These are phyloP conservation scores for Akanthomyces dipterigenus DNA, from an alignment of 2,329 filamentous ascomycete genomes.

Conservation along the genomic window DNA sequence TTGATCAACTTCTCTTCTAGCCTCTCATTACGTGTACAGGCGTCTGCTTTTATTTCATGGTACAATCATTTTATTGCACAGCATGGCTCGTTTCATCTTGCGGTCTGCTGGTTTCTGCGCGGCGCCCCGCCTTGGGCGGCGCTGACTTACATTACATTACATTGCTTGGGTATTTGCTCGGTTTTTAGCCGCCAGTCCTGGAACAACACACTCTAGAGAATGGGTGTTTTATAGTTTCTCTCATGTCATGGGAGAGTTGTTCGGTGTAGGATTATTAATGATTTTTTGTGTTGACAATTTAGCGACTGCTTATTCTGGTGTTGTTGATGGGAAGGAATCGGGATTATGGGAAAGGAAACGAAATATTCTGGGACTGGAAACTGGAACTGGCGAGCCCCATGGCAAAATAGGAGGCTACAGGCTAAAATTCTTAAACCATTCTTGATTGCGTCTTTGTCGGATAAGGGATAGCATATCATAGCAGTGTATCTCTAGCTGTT, in stretches of 20 bases:
- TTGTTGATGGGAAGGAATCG: conserved; percentile 5
- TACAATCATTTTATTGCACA: not conserved
- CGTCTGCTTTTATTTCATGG: not conserved
- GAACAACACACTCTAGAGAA: not conserved
- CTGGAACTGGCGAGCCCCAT: conserved; percentile 5
- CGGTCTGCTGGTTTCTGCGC: not conserved
- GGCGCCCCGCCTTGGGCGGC: not conserved
- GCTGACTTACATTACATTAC: not conserved
- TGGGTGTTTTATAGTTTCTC: not conserved
- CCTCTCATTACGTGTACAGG: conserved; percentile 9
- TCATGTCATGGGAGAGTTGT: not conserved
- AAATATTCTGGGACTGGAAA: conserved; percentile 4
- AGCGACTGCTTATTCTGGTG: conserved; percentile 1
- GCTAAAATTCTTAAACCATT: not conserved
- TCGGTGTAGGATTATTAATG: not conserved
- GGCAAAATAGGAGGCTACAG: not conserved
- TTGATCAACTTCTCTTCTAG: not conserved
- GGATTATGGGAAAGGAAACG: not conserved
- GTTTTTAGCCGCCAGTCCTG: not conserved
- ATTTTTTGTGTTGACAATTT: conserved; percentile 1
- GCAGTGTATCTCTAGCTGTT: not conserved
- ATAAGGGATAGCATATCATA: not conserved
- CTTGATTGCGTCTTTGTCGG: not conserved
- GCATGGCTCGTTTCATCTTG: not conserved
- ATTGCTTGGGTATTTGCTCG: not conserved